Evolutionary conservation across 2,329 filamentous ascomycete genomes (phyloP), one percentile per base, ranked within the genome.

Genomic region (Sporothrix variecibatus): DNA sequence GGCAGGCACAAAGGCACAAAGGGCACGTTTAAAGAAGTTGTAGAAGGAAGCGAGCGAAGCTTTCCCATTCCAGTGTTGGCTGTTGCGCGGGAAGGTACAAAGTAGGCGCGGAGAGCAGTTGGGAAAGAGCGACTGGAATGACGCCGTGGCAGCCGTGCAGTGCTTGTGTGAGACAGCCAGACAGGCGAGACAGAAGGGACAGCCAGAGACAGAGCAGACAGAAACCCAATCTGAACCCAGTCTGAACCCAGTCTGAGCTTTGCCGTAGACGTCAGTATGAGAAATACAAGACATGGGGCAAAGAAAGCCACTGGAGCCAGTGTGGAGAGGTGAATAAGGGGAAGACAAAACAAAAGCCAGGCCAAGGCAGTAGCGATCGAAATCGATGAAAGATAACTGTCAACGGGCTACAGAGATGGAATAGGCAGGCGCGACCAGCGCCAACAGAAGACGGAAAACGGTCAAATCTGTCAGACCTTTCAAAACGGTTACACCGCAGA

Each of bases 211-310:
- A 49, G 15, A 17, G 6, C 12, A 49, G 15, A 49, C 43, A 43
- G 6, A 43, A 43, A 12, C 40, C 38, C 38, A 43, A 43, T 6
- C 40, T n/a, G n/a, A n/a, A n/a, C n/a, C 34, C 12, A 49, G 43
- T 17, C 43, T 17, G 15, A 49, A 28, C 26, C 51, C 51, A 67
- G 62, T 46, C 38, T 67, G 62, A 67, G n/a, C 62, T 43, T 67
- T 43, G 17, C 17, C 23, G 65, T 53, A 62, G 49, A 71, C 53
- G 28, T 51, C 70, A 65, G 70, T 72, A 72, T 72, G 70, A 72
- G 70, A 72, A 72, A 64, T 64, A 72, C 70, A 31, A 72, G 70
- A 72, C 58, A 72, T 65, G 46, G 23, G 51, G 23, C n/a, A 23
- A 23, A 53, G 43, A 49, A 49, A 49, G 43, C 43, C 3, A 20